phyloP scores from a whole-genome alignment of 2,329 filamentous ascomycete species.

The Penicillium sp. region DNA sequence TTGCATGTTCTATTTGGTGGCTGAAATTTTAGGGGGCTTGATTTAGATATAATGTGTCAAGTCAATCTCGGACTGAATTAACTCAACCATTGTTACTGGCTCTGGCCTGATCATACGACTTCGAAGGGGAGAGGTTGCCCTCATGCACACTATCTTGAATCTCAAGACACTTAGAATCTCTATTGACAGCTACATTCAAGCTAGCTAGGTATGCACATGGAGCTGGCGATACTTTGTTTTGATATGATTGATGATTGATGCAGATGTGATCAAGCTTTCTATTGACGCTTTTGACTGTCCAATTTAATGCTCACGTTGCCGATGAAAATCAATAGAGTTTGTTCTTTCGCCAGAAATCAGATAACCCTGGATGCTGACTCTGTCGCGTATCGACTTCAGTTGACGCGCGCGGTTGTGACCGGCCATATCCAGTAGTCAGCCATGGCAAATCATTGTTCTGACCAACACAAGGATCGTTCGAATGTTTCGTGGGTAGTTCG shows the following conservation, averaged over 20 bases:
- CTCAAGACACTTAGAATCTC: not conserved
- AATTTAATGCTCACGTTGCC: conserved; percentile 10
- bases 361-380: not conserved
- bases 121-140: not conserved
- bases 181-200: not conserved
- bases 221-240: not conserved
- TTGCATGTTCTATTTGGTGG: not conserved
- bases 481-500: not conserved
- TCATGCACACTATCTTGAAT: not conserved
- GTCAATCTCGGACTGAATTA: not conserved
- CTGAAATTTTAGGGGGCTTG: not conserved
- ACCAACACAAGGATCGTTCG: not conserved
- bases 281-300: not conserved
- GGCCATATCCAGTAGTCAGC: not conserved
- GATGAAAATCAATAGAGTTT: conserved; percentile 26
- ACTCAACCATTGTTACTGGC: not conserved
- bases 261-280: not conserved
- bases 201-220: not conserved
- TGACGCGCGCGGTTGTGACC: not conserved
- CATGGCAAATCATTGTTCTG: not conserved
- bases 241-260: not conserved
- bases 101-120: not conserved
- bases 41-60: not conserved
- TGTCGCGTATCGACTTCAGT: not conserved
- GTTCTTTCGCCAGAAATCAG: conserved; percentile 24